Base-by-base conservation (phyloP, 2,329 filamentous ascomycete genomes). In the Colletotrichum sp. region DNA sequence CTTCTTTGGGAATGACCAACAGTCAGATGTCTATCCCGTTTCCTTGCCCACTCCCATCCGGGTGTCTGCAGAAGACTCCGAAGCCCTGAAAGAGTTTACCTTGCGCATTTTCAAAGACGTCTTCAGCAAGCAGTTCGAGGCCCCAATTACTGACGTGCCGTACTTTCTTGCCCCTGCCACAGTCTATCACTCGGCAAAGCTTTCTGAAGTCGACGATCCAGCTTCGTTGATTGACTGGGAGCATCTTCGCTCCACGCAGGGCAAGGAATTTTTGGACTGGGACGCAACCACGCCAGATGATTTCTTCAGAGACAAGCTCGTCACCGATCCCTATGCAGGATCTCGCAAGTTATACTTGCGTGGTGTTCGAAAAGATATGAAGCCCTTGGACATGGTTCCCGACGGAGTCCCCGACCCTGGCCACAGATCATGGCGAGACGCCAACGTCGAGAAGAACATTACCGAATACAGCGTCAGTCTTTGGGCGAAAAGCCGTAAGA, bases 111-210 rank as follows among this genome's bases (percentile, higher is more conserved):
- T 98, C 83, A 86, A 91, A 19, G 95, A 99, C 79, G 87, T 98
- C 0, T 99, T 98, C 86, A 96, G 96, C 83, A 99, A 99, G 83
- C 88, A 89, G 5, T 99, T 95, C 80, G 92, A 94, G 65, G 87
- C 90, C 0, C 88, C 92, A 19, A 79, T 88, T 0, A 84, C 88
- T 1, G 92, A 93, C 32, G 90, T 98, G 82, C 93, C 96, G 0
- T 99, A 98, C 83, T 98, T 96, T 87, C 81, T 98, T 16, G 94
- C 92, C 0, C 96, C 97, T 0, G 81, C 85, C 11, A 65, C 22
- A 0, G 55, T 80, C 12, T 57, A 49, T 1, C 85, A 87, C 61
- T 66, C 44, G 9, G 34, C 30, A 32, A 76, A 75, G 19, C 82
- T 80, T 27, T 74, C 79, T 52, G 81, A 82, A 34, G n/a, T 77